Evolutionary conservation across 345 rosid genomes (phyloP).

Genomic region (Lenwebbia sp.): DNA sequence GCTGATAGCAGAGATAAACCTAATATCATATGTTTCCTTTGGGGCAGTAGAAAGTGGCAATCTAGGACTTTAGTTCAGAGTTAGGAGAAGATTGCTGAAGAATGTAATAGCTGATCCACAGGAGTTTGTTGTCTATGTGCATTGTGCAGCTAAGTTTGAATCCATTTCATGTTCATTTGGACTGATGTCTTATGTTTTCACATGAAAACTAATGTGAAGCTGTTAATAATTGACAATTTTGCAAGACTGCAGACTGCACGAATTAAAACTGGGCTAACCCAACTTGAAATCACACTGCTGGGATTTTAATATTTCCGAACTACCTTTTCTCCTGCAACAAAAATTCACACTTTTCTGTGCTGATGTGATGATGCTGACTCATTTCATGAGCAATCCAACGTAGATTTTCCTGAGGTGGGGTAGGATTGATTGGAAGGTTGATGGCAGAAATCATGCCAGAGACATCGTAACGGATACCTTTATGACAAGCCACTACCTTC

Average conservation of each 20-base stretch:
- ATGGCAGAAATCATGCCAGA: neutral
- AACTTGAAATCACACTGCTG: neutral
- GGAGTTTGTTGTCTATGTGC: neutral
- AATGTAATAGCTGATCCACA: neutral
- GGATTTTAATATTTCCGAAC: neutral
- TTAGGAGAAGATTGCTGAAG: neutral
- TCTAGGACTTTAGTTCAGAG: neutral
- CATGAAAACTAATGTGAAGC: neutral
- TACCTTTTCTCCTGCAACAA: neutral
- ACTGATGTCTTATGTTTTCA: neutral
- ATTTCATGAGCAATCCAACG: neutral
- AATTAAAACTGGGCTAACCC: neutral
- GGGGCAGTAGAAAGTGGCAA: neutral
- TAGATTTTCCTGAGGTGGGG: neutral
- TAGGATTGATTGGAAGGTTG: neutral
- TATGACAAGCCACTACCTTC: neutral
- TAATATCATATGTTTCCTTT: neutral
- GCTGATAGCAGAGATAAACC: neutral
- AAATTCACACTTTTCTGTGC: neutral
- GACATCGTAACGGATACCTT: neutral
- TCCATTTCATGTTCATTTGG: neutral
- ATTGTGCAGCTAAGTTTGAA: neutral
- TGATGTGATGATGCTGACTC: neutral
- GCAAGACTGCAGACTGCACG: neutral
- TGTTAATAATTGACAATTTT: neutral